Percentiles rank a stretch among this genome's conserved stretches.
These are phyloP conservation scores for Daldinia bambusicola DNA, from an alignment of 495 filamentous ascomycete genomes.

Conservation along the genomic window DNA sequence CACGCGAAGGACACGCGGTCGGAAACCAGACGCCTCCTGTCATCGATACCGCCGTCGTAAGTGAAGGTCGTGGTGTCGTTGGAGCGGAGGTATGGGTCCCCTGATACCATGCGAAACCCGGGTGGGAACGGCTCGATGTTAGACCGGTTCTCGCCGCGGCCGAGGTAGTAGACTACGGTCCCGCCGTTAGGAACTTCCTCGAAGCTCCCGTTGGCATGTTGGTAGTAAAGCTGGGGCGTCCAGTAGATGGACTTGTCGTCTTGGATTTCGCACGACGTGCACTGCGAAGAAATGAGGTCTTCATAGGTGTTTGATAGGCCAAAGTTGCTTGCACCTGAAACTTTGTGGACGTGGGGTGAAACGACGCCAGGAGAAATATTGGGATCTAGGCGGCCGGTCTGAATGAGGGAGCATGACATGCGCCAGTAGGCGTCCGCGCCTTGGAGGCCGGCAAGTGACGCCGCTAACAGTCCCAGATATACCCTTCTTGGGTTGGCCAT, in stretches of 20 bases:
- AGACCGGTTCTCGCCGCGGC: constrained; percentile 50
- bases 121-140: constrained; percentile 55
- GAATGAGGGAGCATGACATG: constrained; percentile 43
- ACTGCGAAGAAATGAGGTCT: constrained; percentile 52
- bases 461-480: constrained; percentile 13
- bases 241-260: constrained; percentile 65
- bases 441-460: not conserved
- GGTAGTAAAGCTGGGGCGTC: constrained; percentile 63
- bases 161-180: constrained; percentile 57
- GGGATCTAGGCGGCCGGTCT: constrained; percentile 69
- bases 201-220: constrained; percentile 55
- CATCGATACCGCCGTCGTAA: constrained; percentile 34
- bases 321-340: constrained; percentile 70
- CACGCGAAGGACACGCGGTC: constrained; percentile 56
- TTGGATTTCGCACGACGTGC: constrained; percentile 60
- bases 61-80: constrained; percentile 48
- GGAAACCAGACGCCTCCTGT: constrained; percentile 45
- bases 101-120: constrained; percentile 58
- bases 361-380: constrained; percentile 66
- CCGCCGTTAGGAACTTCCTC: constrained; percentile 55
- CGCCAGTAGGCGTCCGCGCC: constrained; percentile 38
- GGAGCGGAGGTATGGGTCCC: constrained; percentile 50
- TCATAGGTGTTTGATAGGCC: constrained; percentile 50
- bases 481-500: constrained; percentile 23
- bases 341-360: constrained; percentile 71